A percentile compares a stretch with the other conserved stretches of the same genome.
Evolutionary conservation across 768 basidiomycete species (phyloP).

Genomic region (Boletus tomentosulus): DNA sequence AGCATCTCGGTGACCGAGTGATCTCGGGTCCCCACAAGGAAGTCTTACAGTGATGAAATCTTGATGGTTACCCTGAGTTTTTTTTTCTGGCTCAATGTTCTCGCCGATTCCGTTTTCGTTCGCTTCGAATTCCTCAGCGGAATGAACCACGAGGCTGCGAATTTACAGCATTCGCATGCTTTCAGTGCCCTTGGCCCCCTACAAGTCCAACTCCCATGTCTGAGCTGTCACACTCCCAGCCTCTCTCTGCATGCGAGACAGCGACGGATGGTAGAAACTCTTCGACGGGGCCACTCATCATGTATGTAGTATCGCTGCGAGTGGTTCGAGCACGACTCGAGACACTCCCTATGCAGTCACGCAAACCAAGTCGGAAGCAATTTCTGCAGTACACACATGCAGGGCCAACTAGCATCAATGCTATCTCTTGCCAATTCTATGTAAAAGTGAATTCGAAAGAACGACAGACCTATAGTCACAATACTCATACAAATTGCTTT

Average conservation of each 20-base stretch:
- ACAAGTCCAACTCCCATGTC: too few species aligned
- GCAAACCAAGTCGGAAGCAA: background rate
- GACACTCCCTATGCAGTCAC: too few species aligned
- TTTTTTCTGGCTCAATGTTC: background rate
- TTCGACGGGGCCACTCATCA: too few species aligned
- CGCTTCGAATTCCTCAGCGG: background rate
- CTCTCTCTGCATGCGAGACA: too few species aligned
- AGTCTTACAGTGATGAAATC: background rate
- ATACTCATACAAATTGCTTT: background rate
- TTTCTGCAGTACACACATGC: background rate
- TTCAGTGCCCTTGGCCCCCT: too few species aligned
- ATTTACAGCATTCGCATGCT: background rate
- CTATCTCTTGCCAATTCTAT: background rate
- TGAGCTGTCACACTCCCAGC: too few species aligned
- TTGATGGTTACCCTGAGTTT: background rate
- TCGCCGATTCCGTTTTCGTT: background rate
- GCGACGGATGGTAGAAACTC: too few species aligned
- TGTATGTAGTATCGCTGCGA: too few species aligned
- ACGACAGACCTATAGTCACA: background rate
- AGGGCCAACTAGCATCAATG: background rate
- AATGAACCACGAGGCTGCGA: background rate
- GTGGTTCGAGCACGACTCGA: too few species aligned
- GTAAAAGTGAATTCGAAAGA: conserved; percentile 4
- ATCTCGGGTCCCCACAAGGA: background rate
- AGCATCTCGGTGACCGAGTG: too few species aligned